Conservation (phyloP, 2,329 filamentous ascomycete genomes). For the Talaromyces sp. region DNA sequence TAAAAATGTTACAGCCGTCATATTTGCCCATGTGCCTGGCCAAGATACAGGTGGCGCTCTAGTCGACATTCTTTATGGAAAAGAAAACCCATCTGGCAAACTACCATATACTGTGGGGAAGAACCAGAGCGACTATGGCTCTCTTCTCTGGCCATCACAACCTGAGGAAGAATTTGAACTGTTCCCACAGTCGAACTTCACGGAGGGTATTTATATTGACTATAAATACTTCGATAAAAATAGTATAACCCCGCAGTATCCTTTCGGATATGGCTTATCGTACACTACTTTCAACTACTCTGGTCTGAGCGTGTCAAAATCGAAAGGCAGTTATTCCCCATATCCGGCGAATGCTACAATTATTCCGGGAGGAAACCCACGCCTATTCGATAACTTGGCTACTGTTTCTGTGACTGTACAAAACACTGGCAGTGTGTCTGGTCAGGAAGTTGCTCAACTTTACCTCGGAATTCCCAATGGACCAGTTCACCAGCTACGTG, state of each 20-base stretch:
- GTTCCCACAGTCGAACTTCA: constrained; percentile 58
- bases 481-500: constrained; percentile 51
- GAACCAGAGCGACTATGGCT: constrained; percentile 56
- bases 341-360: constrained; percentile 4
- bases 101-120: constrained; percentile 70
- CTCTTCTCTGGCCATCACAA: constrained; percentile 67
- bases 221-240: constrained; percentile 74
- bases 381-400: constrained; percentile 49
- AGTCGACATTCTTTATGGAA: constrained; percentile 69
- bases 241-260: constrained; percentile 60
- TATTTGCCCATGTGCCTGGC: constrained; percentile 80
- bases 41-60: constrained; percentile 79
- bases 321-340: constrained; percentile 17
- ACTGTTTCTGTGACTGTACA: constrained; percentile 61
- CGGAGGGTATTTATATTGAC: constrained; percentile 74
- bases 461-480: constrained; percentile 24
- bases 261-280: constrained; percentile 65
- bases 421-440: constrained; percentile 62
- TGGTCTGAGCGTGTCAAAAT: constrained; percentile 55
- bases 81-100: constrained; percentile 70
- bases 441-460: constrained; percentile 66
- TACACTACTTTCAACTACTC: constrained; percentile 63
- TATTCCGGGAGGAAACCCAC: constrained; percentile 48
- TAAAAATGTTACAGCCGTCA: constrained; percentile 49
- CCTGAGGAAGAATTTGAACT: constrained; percentile 64